These are phyloP conservation scores for Lachancea waltii DNA, from an alignment of 805 yeast genomes.

Conservation along the genomic window DNA sequence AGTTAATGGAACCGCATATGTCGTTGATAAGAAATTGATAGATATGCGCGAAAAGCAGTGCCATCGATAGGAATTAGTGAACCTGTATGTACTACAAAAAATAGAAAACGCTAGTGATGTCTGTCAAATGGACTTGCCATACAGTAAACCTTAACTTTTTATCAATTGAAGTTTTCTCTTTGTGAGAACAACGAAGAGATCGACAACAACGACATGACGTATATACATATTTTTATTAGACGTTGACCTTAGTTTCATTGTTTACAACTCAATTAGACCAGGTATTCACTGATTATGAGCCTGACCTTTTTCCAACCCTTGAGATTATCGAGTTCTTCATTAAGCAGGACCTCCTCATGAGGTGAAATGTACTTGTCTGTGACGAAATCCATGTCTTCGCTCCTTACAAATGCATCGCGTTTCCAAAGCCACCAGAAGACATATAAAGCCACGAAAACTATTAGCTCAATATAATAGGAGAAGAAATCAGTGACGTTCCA, in stretches of 20 bases:
- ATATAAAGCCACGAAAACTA: constrained; percentile 42
- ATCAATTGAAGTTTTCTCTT: no score
- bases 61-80: no score
- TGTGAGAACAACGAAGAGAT: no score
- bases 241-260: neutral
- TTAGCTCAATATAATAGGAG: constrained; percentile 40
- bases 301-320: constrained; percentile 40
- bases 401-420: constrained; percentile 38
- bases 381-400: constrained; percentile 47
- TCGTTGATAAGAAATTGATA: no score
- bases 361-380: constrained; percentile 45
- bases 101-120: no score
- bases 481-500: constrained; percentile 39
- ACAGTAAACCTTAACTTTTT: no score
- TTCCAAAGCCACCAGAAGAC: constrained; percentile 38
- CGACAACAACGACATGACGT: no score
- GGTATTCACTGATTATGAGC: constrained; percentile 21
- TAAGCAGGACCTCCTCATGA: constrained; percentile 40
- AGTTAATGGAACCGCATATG: no score
- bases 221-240: no score
- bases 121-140: no score
- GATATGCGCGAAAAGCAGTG: no score
- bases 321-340: constrained; percentile 35
- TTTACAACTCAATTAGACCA: constrained; percentile 1
- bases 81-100: no score